phyloP scores from a whole-genome alignment of 139 green algal species.

The Deuterostichococcus epilithicus region DNA sequence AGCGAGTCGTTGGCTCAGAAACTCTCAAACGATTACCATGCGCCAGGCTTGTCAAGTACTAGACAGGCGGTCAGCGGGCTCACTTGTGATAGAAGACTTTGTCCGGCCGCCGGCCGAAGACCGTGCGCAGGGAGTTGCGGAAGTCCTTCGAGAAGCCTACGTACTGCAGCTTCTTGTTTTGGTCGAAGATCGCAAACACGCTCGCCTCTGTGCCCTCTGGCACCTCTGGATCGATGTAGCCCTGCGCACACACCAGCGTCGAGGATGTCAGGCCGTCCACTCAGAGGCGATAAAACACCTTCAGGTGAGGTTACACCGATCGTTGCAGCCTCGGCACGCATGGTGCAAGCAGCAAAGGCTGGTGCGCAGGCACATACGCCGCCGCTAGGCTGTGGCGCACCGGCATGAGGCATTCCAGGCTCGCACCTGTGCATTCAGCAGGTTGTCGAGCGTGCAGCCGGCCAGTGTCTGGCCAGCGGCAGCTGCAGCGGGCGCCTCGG shows the following conservation, averaged over 20 bases:
- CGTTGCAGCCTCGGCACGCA: too few species aligned
- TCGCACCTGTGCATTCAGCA: slow-evolving; percentile 35
- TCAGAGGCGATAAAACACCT: too few species aligned
- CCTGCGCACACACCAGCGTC: slow-evolving; percentile 29
- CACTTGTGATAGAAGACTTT: slow-evolving; percentile 80
- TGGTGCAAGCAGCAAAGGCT: too few species aligned
- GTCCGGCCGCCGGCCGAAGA: slow-evolving; percentile 77
- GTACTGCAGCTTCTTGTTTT: slow-evolving; percentile 82
- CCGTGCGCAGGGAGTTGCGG: slow-evolving; percentile 67
- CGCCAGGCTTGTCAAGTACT: too few species aligned
- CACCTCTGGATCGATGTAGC: slow-evolving; percentile 38
- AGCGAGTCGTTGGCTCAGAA: too few species aligned
- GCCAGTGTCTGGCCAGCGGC: neutral
- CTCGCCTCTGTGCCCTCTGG: slow-evolving; percentile 43
- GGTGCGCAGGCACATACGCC: too few species aligned
- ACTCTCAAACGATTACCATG: too few species aligned
- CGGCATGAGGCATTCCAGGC: too few species aligned
- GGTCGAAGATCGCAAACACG: slow-evolving; percentile 86
- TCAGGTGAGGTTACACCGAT: too few species aligned
- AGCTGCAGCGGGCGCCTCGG: neutral
- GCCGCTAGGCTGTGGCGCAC: too few species aligned
- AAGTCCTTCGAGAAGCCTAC: slow-evolving; percentile 85
- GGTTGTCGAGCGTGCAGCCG: slow-evolving; percentile 7
- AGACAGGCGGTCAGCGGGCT: neutral
- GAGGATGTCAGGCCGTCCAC: too few species aligned